Percentiles rank a stretch among this genome's conserved stretches.
phyloP scores from a whole-genome alignment of 306 rosid genomes.

The Glycine soja region DNA sequence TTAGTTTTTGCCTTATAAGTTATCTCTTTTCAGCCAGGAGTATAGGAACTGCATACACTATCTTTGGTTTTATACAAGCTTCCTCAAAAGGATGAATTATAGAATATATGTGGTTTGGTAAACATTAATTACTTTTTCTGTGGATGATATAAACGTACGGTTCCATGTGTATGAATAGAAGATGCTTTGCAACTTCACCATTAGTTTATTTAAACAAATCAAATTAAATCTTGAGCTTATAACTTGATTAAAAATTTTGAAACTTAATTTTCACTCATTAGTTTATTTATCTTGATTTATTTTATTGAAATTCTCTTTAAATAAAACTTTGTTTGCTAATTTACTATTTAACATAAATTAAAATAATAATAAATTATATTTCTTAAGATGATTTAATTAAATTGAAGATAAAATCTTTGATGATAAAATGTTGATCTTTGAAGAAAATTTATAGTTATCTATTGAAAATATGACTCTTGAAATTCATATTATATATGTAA shows the following conservation, averaged over 20 bases:
- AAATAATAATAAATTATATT: no score
- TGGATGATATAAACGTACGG: not conserved
- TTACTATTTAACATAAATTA: no score
- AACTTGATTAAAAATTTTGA: no score
- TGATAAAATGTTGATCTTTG: not conserved
- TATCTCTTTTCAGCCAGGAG: not conserved
- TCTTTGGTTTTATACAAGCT: not conserved
- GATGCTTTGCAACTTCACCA: not conserved
- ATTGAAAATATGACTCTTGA: no score
- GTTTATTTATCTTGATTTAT: not conserved
- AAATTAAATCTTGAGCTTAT: not conserved
- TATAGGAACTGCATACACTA: not conserved
- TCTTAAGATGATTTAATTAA: no score
- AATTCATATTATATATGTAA: no score
- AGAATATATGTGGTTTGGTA: not conserved
- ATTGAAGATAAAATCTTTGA: no score
- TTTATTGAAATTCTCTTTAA: not conserved
- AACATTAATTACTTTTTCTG: not conserved
- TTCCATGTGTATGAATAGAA: no score
- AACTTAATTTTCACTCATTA: not conserved
- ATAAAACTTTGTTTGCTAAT: no score
- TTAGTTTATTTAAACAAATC: not conserved
- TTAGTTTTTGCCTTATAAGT: no score
- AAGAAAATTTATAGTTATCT: no score
- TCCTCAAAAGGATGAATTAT: not conserved